Conservation (phyloP, 2,329 filamentous ascomycete species). For the Pseudopithomyces chartarum region DNA sequence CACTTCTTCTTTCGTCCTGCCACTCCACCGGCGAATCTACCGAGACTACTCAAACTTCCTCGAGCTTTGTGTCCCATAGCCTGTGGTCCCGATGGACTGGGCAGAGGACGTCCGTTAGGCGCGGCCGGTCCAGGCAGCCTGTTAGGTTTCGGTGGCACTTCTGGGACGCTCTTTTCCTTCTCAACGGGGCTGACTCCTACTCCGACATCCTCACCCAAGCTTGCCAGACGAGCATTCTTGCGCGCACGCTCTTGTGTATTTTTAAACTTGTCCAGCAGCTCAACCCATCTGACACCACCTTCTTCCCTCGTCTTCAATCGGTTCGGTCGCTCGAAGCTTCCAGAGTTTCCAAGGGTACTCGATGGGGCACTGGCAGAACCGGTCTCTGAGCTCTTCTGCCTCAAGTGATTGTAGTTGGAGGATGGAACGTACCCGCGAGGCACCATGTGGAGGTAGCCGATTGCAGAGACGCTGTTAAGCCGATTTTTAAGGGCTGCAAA, state of each 20-base stretch:
- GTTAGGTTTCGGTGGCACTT: conserved; percentile 31
- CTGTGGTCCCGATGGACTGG: conserved; percentile 19
- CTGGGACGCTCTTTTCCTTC: conserved; percentile 34
- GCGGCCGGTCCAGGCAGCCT: conserved; percentile 26
- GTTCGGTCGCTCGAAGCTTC: conserved; percentile 62
- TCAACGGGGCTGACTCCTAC: conserved; percentile 26
- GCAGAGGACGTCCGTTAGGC: conserved; percentile 27
- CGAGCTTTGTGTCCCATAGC: conserved; percentile 41
- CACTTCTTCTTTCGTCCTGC: conserved; percentile 46
- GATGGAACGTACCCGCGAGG: conserved; percentile 71
- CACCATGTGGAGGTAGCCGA: conserved; percentile 88
- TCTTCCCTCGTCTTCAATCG: conserved; percentile 83
- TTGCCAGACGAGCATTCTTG: conserved; percentile 64
- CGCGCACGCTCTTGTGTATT: conserved; percentile 85
- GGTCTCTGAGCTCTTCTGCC: conserved; percentile 49
- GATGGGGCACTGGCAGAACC: conserved; percentile 40
- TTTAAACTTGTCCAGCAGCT: conserved; percentile 93
- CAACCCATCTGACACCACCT: conserved; percentile 83
- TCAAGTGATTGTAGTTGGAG: conserved; percentile 45
- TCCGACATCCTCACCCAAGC: conserved; percentile 42
- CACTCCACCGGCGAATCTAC: conserved; percentile 51
- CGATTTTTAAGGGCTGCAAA: conserved; percentile 97
- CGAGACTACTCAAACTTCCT: conserved; percentile 51
- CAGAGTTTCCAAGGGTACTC: conserved; percentile 30
- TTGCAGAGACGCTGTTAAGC: conserved; percentile 94